These are phyloP conservation scores for Vicia sativa DNA, from an alignment of 306 rosid genomes.

Conservation along the genomic window DNA sequence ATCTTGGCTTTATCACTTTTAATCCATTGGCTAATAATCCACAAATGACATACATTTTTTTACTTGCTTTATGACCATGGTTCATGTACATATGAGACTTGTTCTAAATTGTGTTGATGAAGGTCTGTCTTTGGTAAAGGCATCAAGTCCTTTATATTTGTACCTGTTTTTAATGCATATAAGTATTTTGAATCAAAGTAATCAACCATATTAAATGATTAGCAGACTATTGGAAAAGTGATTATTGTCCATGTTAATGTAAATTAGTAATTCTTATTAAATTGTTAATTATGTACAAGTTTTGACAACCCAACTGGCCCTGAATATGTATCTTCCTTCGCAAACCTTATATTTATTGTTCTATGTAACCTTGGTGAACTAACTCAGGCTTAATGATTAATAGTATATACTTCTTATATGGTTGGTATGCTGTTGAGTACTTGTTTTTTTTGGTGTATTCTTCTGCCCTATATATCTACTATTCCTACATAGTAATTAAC, in stretches of 20 bases:
- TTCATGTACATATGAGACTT: conserved; percentile 2
- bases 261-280: background rate
- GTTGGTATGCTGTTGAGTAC: conserved; percentile 13
- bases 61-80: conserved; percentile 1
- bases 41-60: background rate
- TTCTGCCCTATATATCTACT: background rate
- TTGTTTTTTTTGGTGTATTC: conserved; percentile 16
- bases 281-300: background rate
- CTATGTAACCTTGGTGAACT: background rate
- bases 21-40: background rate
- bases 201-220: conserved; percentile 1
- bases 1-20: background rate
- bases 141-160: background rate
- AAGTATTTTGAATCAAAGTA: background rate
- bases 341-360: background rate
- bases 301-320: conserved; percentile 10
- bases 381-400: background rate
- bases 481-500: background rate
- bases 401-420: background rate
- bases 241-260: conserved; percentile 20
- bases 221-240: background rate
- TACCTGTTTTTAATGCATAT: background rate
- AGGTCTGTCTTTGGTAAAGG: background rate
- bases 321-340: background rate
- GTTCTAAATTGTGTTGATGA: conserved; percentile 1